These are phyloP conservation scores for Hypomontagnella submonticulosa DNA, from an alignment of 495 filamentous ascomycete genomes.

Conservation along the genomic window DNA sequence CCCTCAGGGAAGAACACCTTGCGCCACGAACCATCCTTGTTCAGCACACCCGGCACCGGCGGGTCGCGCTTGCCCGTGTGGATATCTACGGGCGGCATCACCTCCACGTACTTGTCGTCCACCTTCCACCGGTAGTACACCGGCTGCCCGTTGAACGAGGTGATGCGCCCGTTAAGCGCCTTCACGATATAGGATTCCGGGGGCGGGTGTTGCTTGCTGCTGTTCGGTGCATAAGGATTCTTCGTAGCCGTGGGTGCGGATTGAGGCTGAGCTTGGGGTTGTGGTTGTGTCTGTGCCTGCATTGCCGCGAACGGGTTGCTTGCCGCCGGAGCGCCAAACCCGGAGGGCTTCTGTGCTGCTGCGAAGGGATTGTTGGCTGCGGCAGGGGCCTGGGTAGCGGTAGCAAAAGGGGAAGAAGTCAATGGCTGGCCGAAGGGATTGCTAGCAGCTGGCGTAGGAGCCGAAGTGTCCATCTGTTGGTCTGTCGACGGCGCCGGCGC, in stretches of 20 bases:
- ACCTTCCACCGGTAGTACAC: slow-evolving; percentile 53
- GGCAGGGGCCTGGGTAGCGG: background rate
- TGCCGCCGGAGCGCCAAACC: slow-evolving; percentile 14
- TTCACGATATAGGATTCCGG: slow-evolving; percentile 51
- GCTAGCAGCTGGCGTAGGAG: slow-evolving; percentile 24
- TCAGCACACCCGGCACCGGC: slow-evolving; percentile 49
- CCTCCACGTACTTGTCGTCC: slow-evolving; percentile 40
- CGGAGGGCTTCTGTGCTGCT: slow-evolving; percentile 10
- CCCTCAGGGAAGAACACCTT: slow-evolving; percentile 78
- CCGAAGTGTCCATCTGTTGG: slow-evolving; percentile 45
- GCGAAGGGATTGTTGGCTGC: slow-evolving; percentile 27
- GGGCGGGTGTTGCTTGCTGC: slow-evolving; percentile 57
- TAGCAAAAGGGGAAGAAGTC: slow-evolving; percentile 6
- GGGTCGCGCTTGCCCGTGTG: slow-evolving; percentile 31
- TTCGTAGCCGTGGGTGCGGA: slow-evolving; percentile 11
- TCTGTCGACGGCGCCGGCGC: slow-evolving; percentile 18
- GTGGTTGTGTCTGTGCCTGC: slow-evolving; percentile 26
- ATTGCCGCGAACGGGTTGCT: slow-evolving; percentile 42
- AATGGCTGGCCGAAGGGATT: slow-evolving; percentile 37
- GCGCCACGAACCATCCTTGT: slow-evolving; percentile 57
- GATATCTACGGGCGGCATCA: slow-evolving; percentile 29
- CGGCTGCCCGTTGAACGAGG: slow-evolving; percentile 55
- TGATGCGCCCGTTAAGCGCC: slow-evolving; percentile 46
- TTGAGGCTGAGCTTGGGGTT: slow-evolving; percentile 17
- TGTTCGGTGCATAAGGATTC: slow-evolving; percentile 54